Conservation (phyloP, 768 basidiomycete species). For the Suillus clintonianus region DNA sequence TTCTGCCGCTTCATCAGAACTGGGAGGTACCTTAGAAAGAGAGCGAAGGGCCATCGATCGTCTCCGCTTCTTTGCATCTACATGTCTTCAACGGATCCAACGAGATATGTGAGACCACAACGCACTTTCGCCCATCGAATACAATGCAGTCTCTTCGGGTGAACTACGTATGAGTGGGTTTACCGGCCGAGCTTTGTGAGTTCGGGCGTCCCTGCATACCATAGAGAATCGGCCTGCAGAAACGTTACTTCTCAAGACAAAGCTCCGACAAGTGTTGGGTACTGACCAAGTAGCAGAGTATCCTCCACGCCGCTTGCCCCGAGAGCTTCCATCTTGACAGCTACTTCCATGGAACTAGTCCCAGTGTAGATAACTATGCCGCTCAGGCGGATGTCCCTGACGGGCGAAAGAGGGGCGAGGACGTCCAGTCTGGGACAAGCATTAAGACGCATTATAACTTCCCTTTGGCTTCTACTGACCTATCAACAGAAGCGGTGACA, state of each 20-base stretch:
- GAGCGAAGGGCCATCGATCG: constrained; percentile 56
- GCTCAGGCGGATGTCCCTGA: constrained; percentile 69
- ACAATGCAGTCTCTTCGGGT: constrained; percentile 62
- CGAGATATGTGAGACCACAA: constrained; percentile 9
- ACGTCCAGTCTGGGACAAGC: constrained; percentile 58
- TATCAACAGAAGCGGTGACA: constrained; percentile 82
- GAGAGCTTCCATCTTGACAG: constrained; percentile 77
- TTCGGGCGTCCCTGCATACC: constrained; percentile 76
- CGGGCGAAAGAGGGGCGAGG: constrained; percentile 57
- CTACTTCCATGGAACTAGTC: constrained; percentile 80
- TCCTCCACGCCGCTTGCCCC: constrained; percentile 51
- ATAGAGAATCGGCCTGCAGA: constrained; percentile 83
- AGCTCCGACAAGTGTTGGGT: constrained; percentile 10
- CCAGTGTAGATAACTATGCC: constrained; percentile 85
- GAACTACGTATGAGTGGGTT: constrained; percentile 62
- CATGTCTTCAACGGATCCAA: not conserved
- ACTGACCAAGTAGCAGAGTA: constrained; percentile 60
- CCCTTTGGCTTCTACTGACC: constrained; percentile 38
- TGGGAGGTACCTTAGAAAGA: constrained; percentile 72
- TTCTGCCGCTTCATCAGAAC: constrained; percentile 62
- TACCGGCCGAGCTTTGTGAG: constrained; percentile 63
- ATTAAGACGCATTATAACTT: not conserved
- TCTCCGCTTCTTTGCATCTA: constrained; percentile 65
- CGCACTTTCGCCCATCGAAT: constrained; percentile 68
- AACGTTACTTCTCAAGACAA: not conserved